These are phyloP conservation scores for Tolypocladium ovalisporum DNA, from an alignment of 2,329 filamentous ascomycete species.

Conservation along the genomic window DNA sequence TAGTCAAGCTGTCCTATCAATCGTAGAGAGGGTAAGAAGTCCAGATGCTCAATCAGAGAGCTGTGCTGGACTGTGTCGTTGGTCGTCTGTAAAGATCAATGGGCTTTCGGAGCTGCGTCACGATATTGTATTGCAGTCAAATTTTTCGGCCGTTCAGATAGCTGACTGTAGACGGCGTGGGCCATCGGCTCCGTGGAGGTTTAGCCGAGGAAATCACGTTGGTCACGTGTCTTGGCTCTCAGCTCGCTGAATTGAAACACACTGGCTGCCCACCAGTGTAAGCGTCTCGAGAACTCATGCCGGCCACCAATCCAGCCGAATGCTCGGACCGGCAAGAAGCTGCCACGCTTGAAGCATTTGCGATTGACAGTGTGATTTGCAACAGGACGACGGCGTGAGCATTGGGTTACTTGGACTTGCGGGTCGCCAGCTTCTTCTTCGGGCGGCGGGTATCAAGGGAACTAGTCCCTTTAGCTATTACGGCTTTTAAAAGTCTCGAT, in stretches of 20 bases:
- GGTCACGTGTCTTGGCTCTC: slow-evolving; percentile 1
- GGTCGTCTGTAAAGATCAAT: background rate
- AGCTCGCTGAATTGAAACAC: background rate
- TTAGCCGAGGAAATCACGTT: slow-evolving; percentile 6
- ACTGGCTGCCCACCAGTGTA: background rate
- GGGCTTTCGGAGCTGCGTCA: background rate
- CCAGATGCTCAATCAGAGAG: background rate
- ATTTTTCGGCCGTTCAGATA: slow-evolving; percentile 1
- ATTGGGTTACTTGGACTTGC: background rate
- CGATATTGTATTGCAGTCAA: background rate
- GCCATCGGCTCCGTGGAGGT: background rate
- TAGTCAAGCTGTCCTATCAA: background rate
- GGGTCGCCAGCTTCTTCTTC: background rate
- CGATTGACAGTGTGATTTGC: background rate
- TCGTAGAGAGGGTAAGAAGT: background rate
- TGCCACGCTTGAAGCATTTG: background rate
- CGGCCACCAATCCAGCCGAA: no score
- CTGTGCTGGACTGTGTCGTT: background rate
- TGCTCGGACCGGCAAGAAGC: background rate
- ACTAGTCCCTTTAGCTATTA: no score
- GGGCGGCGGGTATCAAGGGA: no score
- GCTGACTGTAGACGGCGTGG: background rate
- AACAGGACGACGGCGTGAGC: background rate
- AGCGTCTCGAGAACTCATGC: background rate
- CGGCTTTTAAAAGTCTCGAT: no score